Evolutionary conservation across 768 basidiomycete species (phyloP).

Genomic region (Coprinopsis marcescibilis): DNA sequence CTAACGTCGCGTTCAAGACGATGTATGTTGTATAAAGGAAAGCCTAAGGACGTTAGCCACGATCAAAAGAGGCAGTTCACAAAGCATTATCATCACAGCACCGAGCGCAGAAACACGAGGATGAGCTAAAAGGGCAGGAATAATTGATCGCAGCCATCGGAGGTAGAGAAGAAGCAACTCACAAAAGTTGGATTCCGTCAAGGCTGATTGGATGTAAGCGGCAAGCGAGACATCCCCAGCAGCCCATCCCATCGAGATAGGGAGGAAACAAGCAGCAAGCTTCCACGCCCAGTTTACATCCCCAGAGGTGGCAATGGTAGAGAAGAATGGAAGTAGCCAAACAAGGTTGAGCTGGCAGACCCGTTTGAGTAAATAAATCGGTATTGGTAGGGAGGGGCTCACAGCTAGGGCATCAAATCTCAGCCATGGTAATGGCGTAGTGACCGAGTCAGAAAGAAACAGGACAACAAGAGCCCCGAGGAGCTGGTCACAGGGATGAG

Average conservation of each 20-base stretch:
- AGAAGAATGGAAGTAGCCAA: slow-evolving; percentile 25
- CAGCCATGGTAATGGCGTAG: slow-evolving; percentile 28
- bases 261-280: slow-evolving; percentile 25
- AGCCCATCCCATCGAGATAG: slow-evolving; percentile 31
- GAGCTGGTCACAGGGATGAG: slow-evolving; percentile 13
- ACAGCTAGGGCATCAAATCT: slow-evolving; percentile 24
- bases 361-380: background rate
- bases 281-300: slow-evolving; percentile 28
- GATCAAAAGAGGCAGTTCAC: no score
- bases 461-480: slow-evolving; percentile 25
- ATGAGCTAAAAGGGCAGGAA: slow-evolving; percentile 16
- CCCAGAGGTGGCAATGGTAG: slow-evolving; percentile 13
- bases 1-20: slow-evolving; percentile 17
- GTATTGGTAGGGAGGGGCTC: background rate
- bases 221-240: slow-evolving; percentile 31
- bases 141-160: background rate
- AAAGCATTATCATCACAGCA: slow-evolving; percentile 20
- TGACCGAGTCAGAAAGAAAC: slow-evolving; percentile 23
- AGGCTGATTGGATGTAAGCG: slow-evolving; percentile 26
- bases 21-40: slow-evolving; percentile 32
- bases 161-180: background rate
- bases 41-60: slow-evolving; percentile 10
- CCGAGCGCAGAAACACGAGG: slow-evolving; percentile 23
- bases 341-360: slow-evolving; percentile 22
- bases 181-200: slow-evolving; percentile 24